Evolutionary conservation across 2,329 filamentous ascomycete genomes (phyloP).

Genomic region (Microcyclospora pomicola): DNA sequence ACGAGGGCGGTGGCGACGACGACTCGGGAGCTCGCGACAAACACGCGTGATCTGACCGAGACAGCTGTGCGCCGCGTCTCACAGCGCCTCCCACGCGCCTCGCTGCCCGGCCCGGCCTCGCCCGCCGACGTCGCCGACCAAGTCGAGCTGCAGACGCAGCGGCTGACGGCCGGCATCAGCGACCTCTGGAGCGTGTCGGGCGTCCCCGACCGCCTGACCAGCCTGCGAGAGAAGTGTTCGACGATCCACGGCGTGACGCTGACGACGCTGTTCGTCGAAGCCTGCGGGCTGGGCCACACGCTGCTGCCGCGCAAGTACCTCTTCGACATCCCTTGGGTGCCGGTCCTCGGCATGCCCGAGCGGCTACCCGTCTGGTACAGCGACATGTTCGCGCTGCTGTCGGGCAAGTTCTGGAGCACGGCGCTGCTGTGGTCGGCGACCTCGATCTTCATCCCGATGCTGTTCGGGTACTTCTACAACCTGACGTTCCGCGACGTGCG

Average conservation of each 20-base stretch:
- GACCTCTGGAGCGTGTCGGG: slow-evolving; percentile 52
- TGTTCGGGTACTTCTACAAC: slow-evolving; percentile 83
- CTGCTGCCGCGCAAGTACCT: slow-evolving; percentile 59
- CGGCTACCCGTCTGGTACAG: slow-evolving; percentile 37
- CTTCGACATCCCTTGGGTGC: slow-evolving; percentile 55
- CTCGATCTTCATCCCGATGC: slow-evolving; percentile 53
- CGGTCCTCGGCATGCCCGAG: slow-evolving; percentile 35
- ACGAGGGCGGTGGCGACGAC: slow-evolving; percentile 8
- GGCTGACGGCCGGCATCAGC: slow-evolving; percentile 51
- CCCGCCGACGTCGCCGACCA: slow-evolving; percentile 63
- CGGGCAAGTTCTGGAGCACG: slow-evolving; percentile 58
- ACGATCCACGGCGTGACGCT: slow-evolving; percentile 60
- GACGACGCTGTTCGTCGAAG: slow-evolving; percentile 55
- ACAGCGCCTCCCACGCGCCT: background rate
- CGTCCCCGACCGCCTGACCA: slow-evolving; percentile 51
- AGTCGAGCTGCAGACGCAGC: slow-evolving; percentile 57
- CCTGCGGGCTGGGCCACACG: slow-evolving; percentile 52
- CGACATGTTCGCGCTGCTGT: slow-evolving; percentile 67
- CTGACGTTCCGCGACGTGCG: slow-evolving; percentile 48
- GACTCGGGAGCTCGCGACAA: slow-evolving; percentile 15
- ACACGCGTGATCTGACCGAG: background rate
- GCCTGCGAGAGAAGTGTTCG: slow-evolving; percentile 55
- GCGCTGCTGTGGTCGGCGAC: slow-evolving; percentile 64
- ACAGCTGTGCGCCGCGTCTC: slow-evolving; percentile 8
- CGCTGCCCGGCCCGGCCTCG: slow-evolving; percentile 34